Base-by-base conservation (phyloP, 108 stramenopile genomes). In the Nitzschia inconspicua region DNA sequence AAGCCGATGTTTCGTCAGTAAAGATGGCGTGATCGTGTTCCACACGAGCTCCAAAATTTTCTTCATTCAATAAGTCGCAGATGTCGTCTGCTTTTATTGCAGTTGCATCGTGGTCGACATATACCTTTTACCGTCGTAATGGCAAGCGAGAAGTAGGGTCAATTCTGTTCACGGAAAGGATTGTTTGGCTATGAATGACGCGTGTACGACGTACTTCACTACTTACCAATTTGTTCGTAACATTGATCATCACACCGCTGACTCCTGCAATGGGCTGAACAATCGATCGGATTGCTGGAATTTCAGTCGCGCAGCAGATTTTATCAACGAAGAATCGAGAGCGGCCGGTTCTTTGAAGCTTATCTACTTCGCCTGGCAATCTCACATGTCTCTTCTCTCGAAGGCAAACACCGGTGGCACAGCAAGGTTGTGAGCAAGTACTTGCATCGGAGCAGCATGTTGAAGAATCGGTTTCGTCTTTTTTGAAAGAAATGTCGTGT, bases 241-340 rank as follows among this genome's bases (percentile, higher is more conserved):
- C 65, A 31, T 77, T 80, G 61, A 86, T 61, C 6, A 37, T 51
- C 4, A 83, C 56, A 8, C 70, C 55, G 13, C 14, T 48, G 3
- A 86, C 70, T 36, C 85, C 85, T 0, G 44, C 23, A 2, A 77
- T n/a, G 0, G 56, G 59, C 16, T 57, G 57, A 3, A 82, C 28
- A 44, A 75, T 65, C 0, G 72, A 54, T 31, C 57, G 42, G 25
- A 82, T 74, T 14, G 68, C 66, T 28, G 65, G 60, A 9, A 72
- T 55, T 59, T 86, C 85, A 5, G 66, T 60, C 0, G 81, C 76
- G 49, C 85, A 86, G 51, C 85, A 86, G 6, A 83, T 82, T 29
- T 59, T 48, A 28, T 68, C 56, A 0, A 78, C 81, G 55, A 52
- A 67, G 35, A 82, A 76, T 26, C 57, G 60, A 14, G 81, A 82